Evolutionary conservation across 2,329 filamentous ascomycete species (phyloP).

Genomic region (Hypoxylon sp.): DNA sequence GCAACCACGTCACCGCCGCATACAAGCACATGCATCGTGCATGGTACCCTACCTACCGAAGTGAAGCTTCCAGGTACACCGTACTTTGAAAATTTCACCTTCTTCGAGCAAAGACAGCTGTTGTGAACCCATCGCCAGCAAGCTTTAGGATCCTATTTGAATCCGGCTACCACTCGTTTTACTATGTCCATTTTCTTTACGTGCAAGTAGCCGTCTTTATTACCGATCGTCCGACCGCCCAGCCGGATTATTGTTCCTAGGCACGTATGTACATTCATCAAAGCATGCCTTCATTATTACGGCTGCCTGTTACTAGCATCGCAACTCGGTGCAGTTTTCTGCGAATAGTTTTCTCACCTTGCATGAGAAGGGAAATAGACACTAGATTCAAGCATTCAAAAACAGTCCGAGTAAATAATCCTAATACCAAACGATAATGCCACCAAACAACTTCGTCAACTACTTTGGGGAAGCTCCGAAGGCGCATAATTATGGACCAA

Average conservation of each 20-base stretch:
- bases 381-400: slow-evolving; percentile 15
- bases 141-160: slow-evolving; percentile 34
- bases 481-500: slow-evolving; percentile 71
- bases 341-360: slow-evolving; percentile 29
- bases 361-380: slow-evolving; percentile 13
- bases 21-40: slow-evolving; percentile 39
- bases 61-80: slow-evolving; percentile 29
- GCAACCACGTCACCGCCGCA: slow-evolving; percentile 47
- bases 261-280: slow-evolving; percentile 30
- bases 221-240: slow-evolving; percentile 19
- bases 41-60: slow-evolving; percentile 38
- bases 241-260: slow-evolving; percentile 33
- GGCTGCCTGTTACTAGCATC: slow-evolving; percentile 28
- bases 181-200: slow-evolving; percentile 30
- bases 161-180: slow-evolving; percentile 34
- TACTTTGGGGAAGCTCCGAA: slow-evolving; percentile 46
- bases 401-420: slow-evolving; percentile 33
- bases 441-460: slow-evolving; percentile 42
- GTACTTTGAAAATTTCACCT: slow-evolving; percentile 8
- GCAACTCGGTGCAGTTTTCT: slow-evolving; percentile 20
- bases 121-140: slow-evolving; percentile 34
- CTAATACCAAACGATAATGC: slow-evolving; percentile 47
- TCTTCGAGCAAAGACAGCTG: slow-evolving; percentile 25
- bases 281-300: slow-evolving; percentile 42
- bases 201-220: slow-evolving; percentile 42